These are phyloP conservation scores for Aspergillus niger DNA, from an alignment of 2,329 filamentous ascomycete genomes.

Conservation along the genomic window DNA sequence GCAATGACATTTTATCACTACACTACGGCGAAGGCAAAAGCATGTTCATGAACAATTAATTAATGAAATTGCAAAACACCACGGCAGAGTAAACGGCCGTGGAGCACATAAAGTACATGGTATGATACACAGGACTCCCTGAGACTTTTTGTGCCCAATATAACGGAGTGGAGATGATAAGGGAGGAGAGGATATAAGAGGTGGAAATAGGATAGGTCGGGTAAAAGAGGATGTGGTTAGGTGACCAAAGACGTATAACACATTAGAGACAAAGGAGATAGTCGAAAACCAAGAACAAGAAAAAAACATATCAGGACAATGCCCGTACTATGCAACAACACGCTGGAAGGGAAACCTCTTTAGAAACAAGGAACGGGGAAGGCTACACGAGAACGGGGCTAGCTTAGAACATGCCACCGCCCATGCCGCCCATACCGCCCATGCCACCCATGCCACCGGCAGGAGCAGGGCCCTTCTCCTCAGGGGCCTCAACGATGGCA, in stretches of 20 bases:
- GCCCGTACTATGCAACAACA: slow-evolving; percentile 40
- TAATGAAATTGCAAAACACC: slow-evolving; percentile 15
- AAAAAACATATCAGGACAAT: slow-evolving; percentile 30
- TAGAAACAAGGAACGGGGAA: slow-evolving; percentile 23
- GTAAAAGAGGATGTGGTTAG: slow-evolving; percentile 11
- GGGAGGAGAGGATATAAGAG: slow-evolving; percentile 9
- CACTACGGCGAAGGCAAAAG: not conserved
- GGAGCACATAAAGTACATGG: slow-evolving; percentile 24
- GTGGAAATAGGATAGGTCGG: slow-evolving; percentile 4
- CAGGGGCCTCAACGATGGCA: slow-evolving; percentile 91
- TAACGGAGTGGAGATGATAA: slow-evolving; percentile 31
- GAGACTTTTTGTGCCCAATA: slow-evolving; percentile 28
- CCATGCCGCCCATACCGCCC: slow-evolving; percentile 65
- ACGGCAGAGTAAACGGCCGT: slow-evolving; percentile 6
- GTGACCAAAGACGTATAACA: slow-evolving; percentile 24
- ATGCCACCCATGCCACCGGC: slow-evolving; percentile 55
- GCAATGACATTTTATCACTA: not conserved
- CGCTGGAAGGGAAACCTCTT: slow-evolving; percentile 31
- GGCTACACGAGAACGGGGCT: slow-evolving; percentile 12
- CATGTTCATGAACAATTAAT: slow-evolving; percentile 16
- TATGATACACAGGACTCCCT: slow-evolving; percentile 31
- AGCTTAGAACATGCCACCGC: slow-evolving; percentile 67
- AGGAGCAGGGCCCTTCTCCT: slow-evolving; percentile 75
- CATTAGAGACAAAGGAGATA: slow-evolving; percentile 29
- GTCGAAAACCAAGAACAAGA: slow-evolving; percentile 24